A percentile compares a stretch with the other conserved stretches of the same genome.
phyloP scores from a whole-genome alignment of 306 rosid species.

The Fragaria vesca region DNA sequence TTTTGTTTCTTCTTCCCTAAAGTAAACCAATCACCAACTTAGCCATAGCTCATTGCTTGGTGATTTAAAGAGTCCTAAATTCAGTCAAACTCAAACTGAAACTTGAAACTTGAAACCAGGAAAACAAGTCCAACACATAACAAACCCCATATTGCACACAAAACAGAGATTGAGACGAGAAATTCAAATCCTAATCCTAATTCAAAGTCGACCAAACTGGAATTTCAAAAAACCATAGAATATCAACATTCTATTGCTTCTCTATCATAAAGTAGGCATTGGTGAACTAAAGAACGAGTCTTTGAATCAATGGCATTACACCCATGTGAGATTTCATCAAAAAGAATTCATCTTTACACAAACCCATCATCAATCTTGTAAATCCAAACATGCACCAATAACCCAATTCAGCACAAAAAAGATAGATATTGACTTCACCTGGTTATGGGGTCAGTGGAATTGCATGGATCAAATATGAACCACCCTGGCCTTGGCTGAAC shows the following conservation, averaged over 20 bases:
- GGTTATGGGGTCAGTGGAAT: background rate
- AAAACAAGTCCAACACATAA: background rate
- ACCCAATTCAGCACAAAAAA: background rate
- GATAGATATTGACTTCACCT: background rate
- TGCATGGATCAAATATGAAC: conserved; percentile 4
- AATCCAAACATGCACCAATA: background rate
- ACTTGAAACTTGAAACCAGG: background rate
- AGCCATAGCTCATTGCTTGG: background rate
- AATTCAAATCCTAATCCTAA: background rate
- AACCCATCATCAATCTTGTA: background rate
- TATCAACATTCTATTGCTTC: background rate
- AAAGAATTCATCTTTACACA: conserved; percentile 2
- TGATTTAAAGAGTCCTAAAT: background rate
- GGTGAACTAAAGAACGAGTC: background rate
- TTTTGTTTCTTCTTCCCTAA: background rate
- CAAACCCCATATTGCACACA: background rate
- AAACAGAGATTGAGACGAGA: background rate
- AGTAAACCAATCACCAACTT: background rate
- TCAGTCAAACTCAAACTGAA: background rate
- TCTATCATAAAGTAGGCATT: background rate
- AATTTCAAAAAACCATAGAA: background rate
- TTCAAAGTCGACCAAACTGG: background rate
- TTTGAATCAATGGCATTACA: background rate
- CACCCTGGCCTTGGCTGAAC: background rate
- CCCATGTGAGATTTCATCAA: background rate